A percentile compares a stretch with the other conserved stretches of the same genome.
phyloP scores from a whole-genome alignment of 1,284 basidiomycete genomes.

The Trametes versicolor region DNA sequence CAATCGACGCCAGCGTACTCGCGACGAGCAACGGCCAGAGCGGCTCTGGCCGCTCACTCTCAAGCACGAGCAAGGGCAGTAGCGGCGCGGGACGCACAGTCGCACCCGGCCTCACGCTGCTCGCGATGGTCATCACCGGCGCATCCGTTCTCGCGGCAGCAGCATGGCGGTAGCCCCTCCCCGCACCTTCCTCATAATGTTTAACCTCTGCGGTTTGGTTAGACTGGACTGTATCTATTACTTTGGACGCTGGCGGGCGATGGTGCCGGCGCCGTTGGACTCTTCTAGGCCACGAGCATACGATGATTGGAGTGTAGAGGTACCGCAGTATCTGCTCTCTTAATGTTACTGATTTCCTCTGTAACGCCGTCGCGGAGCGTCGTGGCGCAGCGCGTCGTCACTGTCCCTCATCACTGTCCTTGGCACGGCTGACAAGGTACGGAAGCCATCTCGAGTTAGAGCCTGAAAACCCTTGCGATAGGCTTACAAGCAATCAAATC shows the following conservation, averaged over 20 bases:
- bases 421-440: too few species aligned
- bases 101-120: slow-evolving; percentile 25
- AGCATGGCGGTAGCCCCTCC: slow-evolving; percentile 24
- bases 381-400: too few species aligned
- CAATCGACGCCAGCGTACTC: slow-evolving; percentile 45
- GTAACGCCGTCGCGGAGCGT: background rate
- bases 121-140: slow-evolving; percentile 26
- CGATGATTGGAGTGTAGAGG: slow-evolving; percentile 16
- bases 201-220: too few species aligned
- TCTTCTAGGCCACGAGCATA: background rate
- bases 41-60: slow-evolving; percentile 36
- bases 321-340: slow-evolving; percentile 1
- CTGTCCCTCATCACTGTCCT: too few species aligned
- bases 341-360: slow-evolving; percentile 22
- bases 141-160: slow-evolving; percentile 27
- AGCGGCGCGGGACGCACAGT: slow-evolving; percentile 34
- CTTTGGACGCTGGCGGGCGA: slow-evolving; percentile 15
- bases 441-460: too few species aligned
- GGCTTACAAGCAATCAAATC: too few species aligned
- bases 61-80: slow-evolving; percentile 49
- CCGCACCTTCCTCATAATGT: background rate
- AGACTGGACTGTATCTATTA: slow-evolving; percentile 11
- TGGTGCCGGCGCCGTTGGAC: slow-evolving; percentile 21
- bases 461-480: too few species aligned
- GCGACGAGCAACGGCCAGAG: slow-evolving; percentile 49